A percentile compares a stretch with the other conserved stretches of the same genome.
Evolutionary conservation across 805 yeast genomes (phyloP).

Genomic region (Hanseniaspora singularis): DNA sequence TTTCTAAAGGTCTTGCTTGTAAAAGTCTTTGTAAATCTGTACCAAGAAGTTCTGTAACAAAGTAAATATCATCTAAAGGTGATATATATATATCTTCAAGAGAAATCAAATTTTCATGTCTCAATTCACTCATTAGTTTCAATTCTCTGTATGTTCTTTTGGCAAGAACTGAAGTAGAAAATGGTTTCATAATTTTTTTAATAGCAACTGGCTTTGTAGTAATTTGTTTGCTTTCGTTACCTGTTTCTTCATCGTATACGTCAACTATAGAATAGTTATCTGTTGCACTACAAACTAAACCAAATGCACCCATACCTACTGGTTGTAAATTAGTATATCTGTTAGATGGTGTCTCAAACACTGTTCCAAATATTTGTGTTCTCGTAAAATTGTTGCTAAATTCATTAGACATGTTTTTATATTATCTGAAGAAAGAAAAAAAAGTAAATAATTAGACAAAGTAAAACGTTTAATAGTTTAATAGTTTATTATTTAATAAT

Average conservation of each 20-base stretch:
- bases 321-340: constrained; percentile 88
- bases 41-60: constrained; percentile 93
- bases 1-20: constrained; percentile 86
- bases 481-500: too few species aligned
- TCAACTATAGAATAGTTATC: constrained; percentile 38
- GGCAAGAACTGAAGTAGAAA: constrained; percentile 85
- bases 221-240: constrained; percentile 27
- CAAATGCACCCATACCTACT: constrained; percentile 99
- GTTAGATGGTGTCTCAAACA: constrained; percentile 72
- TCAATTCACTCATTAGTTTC: constrained; percentile 79
- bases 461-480: too few species aligned
- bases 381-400: constrained; percentile 36
- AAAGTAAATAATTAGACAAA: not conserved
- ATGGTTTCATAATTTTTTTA: constrained; percentile 95
- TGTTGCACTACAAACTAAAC: constrained; percentile 90
- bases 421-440: not conserved
- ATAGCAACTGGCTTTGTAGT: constrained; percentile 92
- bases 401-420: not conserved
- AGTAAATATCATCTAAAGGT: constrained; percentile 89
- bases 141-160: constrained; percentile 94
- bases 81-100: constrained; percentile 87
- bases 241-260: constrained; percentile 8
- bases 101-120: constrained; percentile 89
- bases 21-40: constrained; percentile 87
- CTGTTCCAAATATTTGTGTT: constrained; percentile 90